A percentile compares a stretch with the other conserved stretches of the same genome.
These are phyloP conservation scores for Rhodotorula taiwanensis DNA, from an alignment of 768 basidiomycete genomes.

Conservation along the genomic window DNA sequence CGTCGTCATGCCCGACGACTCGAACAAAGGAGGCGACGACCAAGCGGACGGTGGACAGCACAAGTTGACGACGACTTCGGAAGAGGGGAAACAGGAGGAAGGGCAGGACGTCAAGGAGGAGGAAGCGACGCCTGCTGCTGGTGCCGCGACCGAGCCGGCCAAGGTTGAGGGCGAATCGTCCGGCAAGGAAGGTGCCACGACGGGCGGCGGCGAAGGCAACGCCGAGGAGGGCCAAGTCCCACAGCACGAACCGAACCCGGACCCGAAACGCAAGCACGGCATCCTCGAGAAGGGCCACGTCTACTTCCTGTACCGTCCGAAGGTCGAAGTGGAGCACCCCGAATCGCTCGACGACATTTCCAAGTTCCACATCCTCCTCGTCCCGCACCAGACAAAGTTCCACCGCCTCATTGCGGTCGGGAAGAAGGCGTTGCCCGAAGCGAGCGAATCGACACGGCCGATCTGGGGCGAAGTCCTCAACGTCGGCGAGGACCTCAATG, in stretches of 20 bases:
- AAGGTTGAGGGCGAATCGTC: conserved; percentile 7
- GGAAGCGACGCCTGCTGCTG: background rate
- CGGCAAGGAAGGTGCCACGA: conserved; percentile 3
- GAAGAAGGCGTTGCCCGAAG: conserved; percentile 57
- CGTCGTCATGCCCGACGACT: too few species aligned
- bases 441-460: conserved; percentile 46
- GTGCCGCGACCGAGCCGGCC: background rate
- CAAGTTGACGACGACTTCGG: background rate
- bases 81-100: conserved; percentile 4
- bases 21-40: too few species aligned
- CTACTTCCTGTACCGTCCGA: conserved; percentile 61
- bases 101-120: background rate
- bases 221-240: background rate
- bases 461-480: conserved; percentile 52
- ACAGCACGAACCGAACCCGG: conserved; percentile 9
- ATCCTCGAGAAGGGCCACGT: conserved; percentile 43
- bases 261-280: conserved; percentile 29
- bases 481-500: conserved; percentile 53
- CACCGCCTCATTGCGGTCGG: conserved; percentile 55
- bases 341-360: conserved; percentile 56
- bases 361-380: conserved; percentile 57
- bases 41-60: too few species aligned
- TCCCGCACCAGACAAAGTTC: conserved; percentile 53
- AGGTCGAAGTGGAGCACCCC: conserved; percentile 51
- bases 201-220: conserved; percentile 4